These are phyloP conservation scores for Calocybe gangraenosa DNA, from an alignment of 768 basidiomycete genomes.

Conservation along the genomic window DNA sequence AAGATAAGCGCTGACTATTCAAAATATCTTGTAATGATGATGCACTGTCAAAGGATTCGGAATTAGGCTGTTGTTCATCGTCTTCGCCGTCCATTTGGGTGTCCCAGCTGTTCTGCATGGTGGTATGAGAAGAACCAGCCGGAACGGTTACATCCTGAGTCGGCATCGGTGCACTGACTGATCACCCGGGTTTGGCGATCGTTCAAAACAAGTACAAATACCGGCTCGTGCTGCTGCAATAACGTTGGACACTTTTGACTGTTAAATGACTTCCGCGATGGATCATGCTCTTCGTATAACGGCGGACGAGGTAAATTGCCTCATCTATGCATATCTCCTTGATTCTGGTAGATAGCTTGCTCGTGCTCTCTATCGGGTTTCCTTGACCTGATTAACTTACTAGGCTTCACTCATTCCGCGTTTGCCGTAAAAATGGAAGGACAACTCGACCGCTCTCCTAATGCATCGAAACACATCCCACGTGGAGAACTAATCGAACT, in stretches of 20 bases:
- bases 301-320: constrained; percentile 81
- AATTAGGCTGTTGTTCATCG: constrained; percentile 1
- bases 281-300: constrained; percentile 52
- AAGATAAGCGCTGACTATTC: constrained; percentile 17
- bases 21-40: constrained; percentile 23
- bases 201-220: constrained; percentile 10
- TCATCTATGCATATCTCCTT: constrained; percentile 79
- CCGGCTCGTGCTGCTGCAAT: not conserved
- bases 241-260: not conserved
- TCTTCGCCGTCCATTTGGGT: constrained; percentile 16
- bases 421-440: constrained; percentile 77
- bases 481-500: constrained; percentile 81
- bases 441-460: constrained; percentile 63
- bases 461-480: constrained; percentile 69
- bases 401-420: constrained; percentile 80
- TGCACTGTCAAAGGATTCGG: not conserved
- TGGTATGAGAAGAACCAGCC: constrained; percentile 2
- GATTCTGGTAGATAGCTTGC: constrained; percentile 58
- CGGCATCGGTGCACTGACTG: constrained; percentile 15
- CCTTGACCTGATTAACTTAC: not conserved
- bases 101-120: constrained; percentile 23
- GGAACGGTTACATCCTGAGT: constrained; percentile 6
- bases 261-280: constrained; percentile 7
- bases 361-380: too few relatives aligned
- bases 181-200: constrained; percentile 8